Percentiles rank a stretch among this genome's conserved stretches.
phyloP scores from a whole-genome alignment of 2,329 filamentous ascomycete species.

The Tolypocladium pustulatum region DNA sequence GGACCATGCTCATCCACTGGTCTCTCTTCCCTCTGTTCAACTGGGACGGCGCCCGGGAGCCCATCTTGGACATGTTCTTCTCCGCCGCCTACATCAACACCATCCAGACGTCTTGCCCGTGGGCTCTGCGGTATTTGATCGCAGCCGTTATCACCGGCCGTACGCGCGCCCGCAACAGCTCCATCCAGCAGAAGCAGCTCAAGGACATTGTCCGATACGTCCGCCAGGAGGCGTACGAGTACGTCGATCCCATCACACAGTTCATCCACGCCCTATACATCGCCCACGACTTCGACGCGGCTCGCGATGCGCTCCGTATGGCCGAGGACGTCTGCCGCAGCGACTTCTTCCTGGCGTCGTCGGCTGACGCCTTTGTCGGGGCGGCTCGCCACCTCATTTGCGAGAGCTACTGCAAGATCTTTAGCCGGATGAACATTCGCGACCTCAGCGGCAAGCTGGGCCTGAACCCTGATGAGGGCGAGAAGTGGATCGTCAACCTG shows the following conservation, averaged over 20 bases:
- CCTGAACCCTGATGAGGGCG: slow-evolving; percentile 85
- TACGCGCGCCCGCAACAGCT: slow-evolving; percentile 68
- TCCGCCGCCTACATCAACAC: slow-evolving; percentile 97
- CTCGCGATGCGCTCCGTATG: slow-evolving; percentile 73
- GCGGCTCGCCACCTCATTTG: slow-evolving; percentile 93
- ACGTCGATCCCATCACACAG: slow-evolving; percentile 88
- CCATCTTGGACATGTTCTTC: slow-evolving; percentile 93
- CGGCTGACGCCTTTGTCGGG: slow-evolving; percentile 84
- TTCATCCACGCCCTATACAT: slow-evolving; percentile 96
- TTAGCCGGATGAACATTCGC: slow-evolving; percentile 96
- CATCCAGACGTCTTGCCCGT: slow-evolving; percentile 94
- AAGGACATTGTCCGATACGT: slow-evolving; percentile 96
- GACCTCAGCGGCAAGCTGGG: slow-evolving; percentile 88
- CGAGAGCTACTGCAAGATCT: slow-evolving; percentile 99
- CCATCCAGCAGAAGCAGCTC: slow-evolving; percentile 91
- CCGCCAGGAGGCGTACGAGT: slow-evolving; percentile 95
- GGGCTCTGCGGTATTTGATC: slow-evolving; percentile 88
- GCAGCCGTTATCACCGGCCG: slow-evolving; percentile 93
- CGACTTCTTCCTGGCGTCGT: slow-evolving; percentile 89
- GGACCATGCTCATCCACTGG: slow-evolving; percentile 98
- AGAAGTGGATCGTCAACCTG: slow-evolving; percentile 99
- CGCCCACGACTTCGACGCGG: slow-evolving; percentile 81
- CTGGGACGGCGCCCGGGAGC: slow-evolving; percentile 82
- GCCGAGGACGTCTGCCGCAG: slow-evolving; percentile 84
- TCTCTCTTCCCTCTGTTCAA: slow-evolving; percentile 98